Conservation (phyloP, 2,329 filamentous ascomycete species). For the Colletotrichum truncatum region DNA sequence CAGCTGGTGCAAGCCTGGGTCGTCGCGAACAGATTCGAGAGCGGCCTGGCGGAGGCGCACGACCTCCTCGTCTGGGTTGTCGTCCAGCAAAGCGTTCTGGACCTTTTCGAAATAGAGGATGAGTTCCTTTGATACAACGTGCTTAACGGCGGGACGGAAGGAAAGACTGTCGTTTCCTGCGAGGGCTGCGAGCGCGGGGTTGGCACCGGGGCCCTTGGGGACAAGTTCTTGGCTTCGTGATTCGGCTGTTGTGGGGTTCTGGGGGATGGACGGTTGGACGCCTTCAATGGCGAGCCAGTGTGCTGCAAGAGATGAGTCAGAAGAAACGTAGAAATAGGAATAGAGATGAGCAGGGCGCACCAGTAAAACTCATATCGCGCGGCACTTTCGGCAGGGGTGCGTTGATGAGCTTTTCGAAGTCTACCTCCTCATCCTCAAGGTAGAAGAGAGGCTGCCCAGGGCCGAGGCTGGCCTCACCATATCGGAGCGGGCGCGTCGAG, state of each 20-base stretch:
- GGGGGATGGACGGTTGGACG: slow-evolving; percentile 94
- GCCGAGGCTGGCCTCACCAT: slow-evolving; percentile 92
- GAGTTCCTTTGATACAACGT: slow-evolving; percentile 94
- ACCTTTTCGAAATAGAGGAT: slow-evolving; percentile 98
- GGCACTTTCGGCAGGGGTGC: slow-evolving; percentile 94
- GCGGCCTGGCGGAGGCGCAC: slow-evolving; percentile 81
- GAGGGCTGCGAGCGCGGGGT: slow-evolving; percentile 83
- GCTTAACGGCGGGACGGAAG: slow-evolving; percentile 92
- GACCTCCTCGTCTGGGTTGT: slow-evolving; percentile 82
- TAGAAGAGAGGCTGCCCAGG: slow-evolving; percentile 96
- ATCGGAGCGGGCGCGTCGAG: slow-evolving; percentile 85
- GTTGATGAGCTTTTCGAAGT: slow-evolving; percentile 99
- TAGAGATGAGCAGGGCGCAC: slow-evolving; percentile 54
- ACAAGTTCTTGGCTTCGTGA: slow-evolving; percentile 85
- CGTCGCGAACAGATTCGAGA: slow-evolving; percentile 83
- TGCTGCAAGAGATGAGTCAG: slow-evolving; percentile 61
- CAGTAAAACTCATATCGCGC: slow-evolving; percentile 89
- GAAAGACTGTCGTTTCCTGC: slow-evolving; percentile 84
- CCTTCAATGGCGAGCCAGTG: slow-evolving; percentile 99
- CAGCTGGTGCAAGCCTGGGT: slow-evolving; percentile 93
- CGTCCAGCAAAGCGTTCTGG: slow-evolving; percentile 86
- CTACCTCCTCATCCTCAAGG: slow-evolving; percentile 97
- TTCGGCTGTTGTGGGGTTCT: slow-evolving; percentile 91
- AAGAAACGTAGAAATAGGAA: slow-evolving; percentile 28
- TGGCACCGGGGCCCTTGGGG: slow-evolving; percentile 89